These are phyloP conservation scores for Solanum sparsipilum DNA, from an alignment of 257 asterid genomes.

Conservation along the genomic window DNA sequence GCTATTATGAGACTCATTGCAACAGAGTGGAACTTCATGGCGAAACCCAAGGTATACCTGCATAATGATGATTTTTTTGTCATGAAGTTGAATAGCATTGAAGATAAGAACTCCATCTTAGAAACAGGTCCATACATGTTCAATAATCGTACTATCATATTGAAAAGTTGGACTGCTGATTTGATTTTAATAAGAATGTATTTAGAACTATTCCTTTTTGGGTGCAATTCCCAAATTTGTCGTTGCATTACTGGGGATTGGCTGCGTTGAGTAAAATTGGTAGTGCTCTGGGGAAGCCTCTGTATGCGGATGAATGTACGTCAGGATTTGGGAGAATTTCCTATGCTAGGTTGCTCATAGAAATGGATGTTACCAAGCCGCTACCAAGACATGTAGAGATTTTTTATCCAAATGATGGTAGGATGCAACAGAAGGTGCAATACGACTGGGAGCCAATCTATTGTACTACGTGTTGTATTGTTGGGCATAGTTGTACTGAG, in stretches of 20 bases:
- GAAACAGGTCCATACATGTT: too few relatives aligned
- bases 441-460: background rate
- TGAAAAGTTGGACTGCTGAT: too few relatives aligned
- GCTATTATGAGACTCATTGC: too few relatives aligned
- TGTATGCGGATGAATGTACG: too few relatives aligned
- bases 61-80: too few relatives aligned
- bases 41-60: too few relatives aligned
- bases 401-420: background rate
- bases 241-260: background rate
- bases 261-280: too few relatives aligned
- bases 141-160: too few relatives aligned
- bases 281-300: background rate
- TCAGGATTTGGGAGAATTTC: background rate
- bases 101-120: too few relatives aligned
- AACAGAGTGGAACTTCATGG: too few relatives aligned
- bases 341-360: background rate
- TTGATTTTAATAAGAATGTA: too few relatives aligned
- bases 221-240: background rate
- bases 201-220: background rate
- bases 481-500: background rate
- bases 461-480: background rate
- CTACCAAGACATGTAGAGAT: background rate
- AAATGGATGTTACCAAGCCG: background rate
- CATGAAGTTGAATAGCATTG: too few relatives aligned
- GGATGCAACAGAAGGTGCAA: background rate